phyloP scores from a whole-genome alignment of 2,329 filamentous ascomycete genomes.

The Huntiella savannae region DNA sequence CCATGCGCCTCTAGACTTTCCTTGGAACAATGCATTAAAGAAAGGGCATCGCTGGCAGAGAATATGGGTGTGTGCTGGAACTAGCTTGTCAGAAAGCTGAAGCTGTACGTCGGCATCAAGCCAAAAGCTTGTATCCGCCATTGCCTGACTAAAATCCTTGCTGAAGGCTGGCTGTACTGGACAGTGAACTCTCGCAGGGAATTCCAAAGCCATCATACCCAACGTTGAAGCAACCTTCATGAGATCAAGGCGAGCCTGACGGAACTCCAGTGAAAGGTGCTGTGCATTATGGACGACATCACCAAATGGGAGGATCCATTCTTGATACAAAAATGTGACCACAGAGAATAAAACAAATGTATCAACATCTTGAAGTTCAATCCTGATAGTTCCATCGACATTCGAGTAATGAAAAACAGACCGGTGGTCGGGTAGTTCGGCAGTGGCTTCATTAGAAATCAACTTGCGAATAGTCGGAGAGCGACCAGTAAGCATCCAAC shows the following conservation, averaged over 20 bases:
- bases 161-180: constrained; percentile 44
- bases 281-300: constrained; percentile 29
- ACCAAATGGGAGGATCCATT: too few species aligned
- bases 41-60: constrained; percentile 77
- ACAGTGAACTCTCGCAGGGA: constrained; percentile 57
- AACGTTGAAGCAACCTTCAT: constrained; percentile 65
- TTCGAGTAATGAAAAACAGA: too few species aligned
- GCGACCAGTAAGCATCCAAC: constrained; percentile 59
- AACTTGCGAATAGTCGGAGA: constrained; percentile 19
- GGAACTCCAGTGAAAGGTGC: constrained; percentile 50
- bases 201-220: constrained; percentile 52
- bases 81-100: constrained; percentile 54
- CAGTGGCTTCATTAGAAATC: not conserved
- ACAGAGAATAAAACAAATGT: too few species aligned
- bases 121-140: constrained; percentile 52
- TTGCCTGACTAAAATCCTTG: constrained; percentile 49
- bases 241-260: constrained; percentile 65
- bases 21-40: constrained; percentile 76
- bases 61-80: constrained; percentile 58
- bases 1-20: constrained; percentile 75
- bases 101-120: constrained; percentile 62
- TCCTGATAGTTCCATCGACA: too few species aligned
- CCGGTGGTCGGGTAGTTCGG: too few species aligned
- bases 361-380: too few species aligned
- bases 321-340: too few species aligned